These are phyloP conservation scores for Kwoniella mangroviensis DNA, from an alignment of 768 basidiomycete genomes.

Conservation along the genomic window DNA sequence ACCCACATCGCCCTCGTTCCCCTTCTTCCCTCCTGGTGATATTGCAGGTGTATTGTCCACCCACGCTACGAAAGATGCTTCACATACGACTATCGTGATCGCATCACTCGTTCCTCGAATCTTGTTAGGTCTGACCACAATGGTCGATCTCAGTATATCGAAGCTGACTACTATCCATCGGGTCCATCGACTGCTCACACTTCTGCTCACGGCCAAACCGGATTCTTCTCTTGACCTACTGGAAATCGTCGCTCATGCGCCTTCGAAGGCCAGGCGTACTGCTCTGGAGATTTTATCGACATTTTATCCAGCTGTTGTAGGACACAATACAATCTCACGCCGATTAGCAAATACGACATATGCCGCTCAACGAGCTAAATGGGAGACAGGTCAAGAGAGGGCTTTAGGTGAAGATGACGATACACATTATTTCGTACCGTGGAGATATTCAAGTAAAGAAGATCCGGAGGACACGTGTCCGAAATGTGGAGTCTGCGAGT, in stretches of 20 bases:
- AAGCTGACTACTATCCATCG: conserved; percentile 61
- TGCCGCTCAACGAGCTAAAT: conserved; percentile 26
- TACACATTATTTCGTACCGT: conserved; percentile 41
- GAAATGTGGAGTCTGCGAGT: conserved; percentile 65
- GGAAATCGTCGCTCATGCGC: conserved; percentile 72
- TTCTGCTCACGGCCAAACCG: conserved; percentile 66
- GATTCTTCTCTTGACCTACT: conserved; percentile 75
- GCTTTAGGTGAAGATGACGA: conserved; percentile 38
- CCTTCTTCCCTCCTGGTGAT: conserved; percentile 20
- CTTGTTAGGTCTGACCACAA: conserved; percentile 68
- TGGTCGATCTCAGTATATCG: conserved; percentile 60
- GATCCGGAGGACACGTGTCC: background rate
- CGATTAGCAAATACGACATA: conserved; percentile 62
- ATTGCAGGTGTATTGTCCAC: conserved; percentile 57
- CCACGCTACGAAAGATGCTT: conserved; percentile 65
- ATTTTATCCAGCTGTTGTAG: conserved; percentile 72
- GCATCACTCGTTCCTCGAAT: conserved; percentile 70
- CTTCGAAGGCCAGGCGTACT: conserved; percentile 63
- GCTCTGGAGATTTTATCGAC: conserved; percentile 67
- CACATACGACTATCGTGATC: conserved; percentile 63
- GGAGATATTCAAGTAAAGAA: conserved; percentile 38
- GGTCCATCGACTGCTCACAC: conserved; percentile 64
- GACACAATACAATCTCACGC: conserved; percentile 69
- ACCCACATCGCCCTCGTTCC: conserved; percentile 26
- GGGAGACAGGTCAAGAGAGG: conserved; percentile 42